Percentiles rank a stretch among this genome's conserved stretches.
phyloP scores from a whole-genome alignment of 192 early-diverging fungal species.

The Coemansia sp. region DNA sequence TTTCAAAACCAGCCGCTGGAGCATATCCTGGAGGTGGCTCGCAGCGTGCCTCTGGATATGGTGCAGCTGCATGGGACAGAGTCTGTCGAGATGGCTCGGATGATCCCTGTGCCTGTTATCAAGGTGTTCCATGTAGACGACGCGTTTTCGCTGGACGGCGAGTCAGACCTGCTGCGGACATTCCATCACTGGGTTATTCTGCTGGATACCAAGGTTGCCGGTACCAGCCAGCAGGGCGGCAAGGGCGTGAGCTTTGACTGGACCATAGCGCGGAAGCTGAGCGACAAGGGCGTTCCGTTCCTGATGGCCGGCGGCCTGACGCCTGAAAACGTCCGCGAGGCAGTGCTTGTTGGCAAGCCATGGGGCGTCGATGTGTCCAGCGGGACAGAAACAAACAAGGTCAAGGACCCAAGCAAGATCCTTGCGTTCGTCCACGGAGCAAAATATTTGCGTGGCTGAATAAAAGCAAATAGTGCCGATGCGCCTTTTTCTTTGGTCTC shows the following conservation, averaged over 20 bases:
- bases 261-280: conserved; percentile 63
- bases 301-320: conserved; percentile 88
- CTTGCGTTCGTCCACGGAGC: conserved; percentile 64
- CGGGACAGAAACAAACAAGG: conserved; percentile 81
- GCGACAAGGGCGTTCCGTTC: conserved; percentile 63
- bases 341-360: conserved; percentile 64
- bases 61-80: conserved; percentile 94
- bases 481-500: too few relatives aligned
- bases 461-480: not conserved
- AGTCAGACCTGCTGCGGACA: conserved; percentile 12
- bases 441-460: not conserved
- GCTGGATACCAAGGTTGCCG: conserved; percentile 65
- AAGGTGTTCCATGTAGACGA: conserved; percentile 87
- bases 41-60: conserved; percentile 72
- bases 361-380: conserved; percentile 92
- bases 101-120: conserved; percentile 78
- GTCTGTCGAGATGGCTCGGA: conserved; percentile 57
- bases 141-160: conserved; percentile 31
- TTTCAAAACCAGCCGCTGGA: conserved; percentile 83
- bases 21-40: conserved; percentile 66
- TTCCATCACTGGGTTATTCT: conserved; percentile 39
- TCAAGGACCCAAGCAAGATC: conserved; percentile 79
- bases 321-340: conserved; percentile 76
- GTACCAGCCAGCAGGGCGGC: conserved; percentile 66
- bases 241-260: conserved; percentile 84